phyloP scores from a whole-genome alignment of 2,329 filamentous ascomycete genomes.

The Colletotrichum theobromicola region DNA sequence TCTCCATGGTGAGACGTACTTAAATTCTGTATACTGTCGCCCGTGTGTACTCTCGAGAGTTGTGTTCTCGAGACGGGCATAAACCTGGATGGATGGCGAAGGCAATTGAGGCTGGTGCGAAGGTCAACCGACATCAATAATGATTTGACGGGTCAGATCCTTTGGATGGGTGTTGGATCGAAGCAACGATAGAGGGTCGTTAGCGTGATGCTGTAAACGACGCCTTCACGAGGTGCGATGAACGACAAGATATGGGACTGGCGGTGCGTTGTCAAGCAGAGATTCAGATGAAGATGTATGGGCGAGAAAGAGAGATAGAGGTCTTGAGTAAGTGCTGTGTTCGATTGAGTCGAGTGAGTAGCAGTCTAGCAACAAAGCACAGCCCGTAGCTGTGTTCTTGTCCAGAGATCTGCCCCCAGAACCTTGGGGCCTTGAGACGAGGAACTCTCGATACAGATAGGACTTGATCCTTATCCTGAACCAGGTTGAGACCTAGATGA shows the following conservation, averaged over 20 bases:
- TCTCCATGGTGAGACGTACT: constrained; percentile 32
- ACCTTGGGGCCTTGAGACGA: constrained; percentile 19
- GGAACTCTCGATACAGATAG: constrained; percentile 15
- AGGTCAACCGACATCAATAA: constrained; percentile 67
- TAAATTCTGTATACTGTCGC: constrained; percentile 62
- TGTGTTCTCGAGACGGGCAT: constrained; percentile 63
- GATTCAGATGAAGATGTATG: not conserved
- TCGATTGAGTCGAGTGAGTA: constrained; percentile 16
- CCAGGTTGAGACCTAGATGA: constrained; percentile 12
- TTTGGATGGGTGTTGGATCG: constrained; percentile 18
- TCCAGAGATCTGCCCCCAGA: constrained; percentile 24
- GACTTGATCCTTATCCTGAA: constrained; percentile 11
- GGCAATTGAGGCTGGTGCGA: constrained; percentile 60
- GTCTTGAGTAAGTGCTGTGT: not conserved
- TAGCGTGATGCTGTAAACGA: constrained; percentile 11
- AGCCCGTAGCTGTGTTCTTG: constrained; percentile 16
- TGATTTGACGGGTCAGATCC: constrained; percentile 29
- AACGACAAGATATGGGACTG: not conserved
- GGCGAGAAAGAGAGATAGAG: not conserved
- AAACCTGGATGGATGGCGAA: constrained; percentile 61
- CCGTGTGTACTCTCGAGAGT: constrained; percentile 59
- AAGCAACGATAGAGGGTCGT: not conserved
- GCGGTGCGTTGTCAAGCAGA: not conserved
- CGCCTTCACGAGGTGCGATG: constrained; percentile 15
- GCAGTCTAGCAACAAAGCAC: constrained; percentile 24